A percentile compares a stretch with the other conserved stretches of the same genome.
These are phyloP conservation scores for Candida sanyaensis DNA, from an alignment of 1,139 yeast species.

Conservation along the genomic window DNA sequence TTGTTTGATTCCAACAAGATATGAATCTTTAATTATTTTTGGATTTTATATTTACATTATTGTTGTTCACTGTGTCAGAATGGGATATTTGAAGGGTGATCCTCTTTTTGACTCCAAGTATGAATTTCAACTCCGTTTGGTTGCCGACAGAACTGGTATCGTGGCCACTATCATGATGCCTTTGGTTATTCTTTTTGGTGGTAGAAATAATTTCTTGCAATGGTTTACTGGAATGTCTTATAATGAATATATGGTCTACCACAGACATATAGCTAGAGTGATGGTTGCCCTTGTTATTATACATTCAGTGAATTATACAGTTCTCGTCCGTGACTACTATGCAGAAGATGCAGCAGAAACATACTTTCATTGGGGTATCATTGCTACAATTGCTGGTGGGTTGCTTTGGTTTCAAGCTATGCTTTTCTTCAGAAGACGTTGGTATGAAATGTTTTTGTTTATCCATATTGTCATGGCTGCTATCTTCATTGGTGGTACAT, in stretches of 20 bases:
- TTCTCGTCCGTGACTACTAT: slow-evolving; percentile 19
- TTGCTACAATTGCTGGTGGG: slow-evolving; percentile 35
- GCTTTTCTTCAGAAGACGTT: slow-evolving; percentile 38
- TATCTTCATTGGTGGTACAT: slow-evolving; percentile 43
- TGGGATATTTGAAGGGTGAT: slow-evolving; percentile 22
- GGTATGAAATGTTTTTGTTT: slow-evolving; percentile 46
- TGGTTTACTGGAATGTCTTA: slow-evolving; percentile 42
- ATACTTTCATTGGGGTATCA: slow-evolving; percentile 31
- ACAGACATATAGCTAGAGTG: slow-evolving; percentile 40
- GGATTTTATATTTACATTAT: slow-evolving; percentile 49
- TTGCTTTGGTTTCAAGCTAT: slow-evolving; percentile 40
- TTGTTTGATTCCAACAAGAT: slow-evolving; percentile 27
- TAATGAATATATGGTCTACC: slow-evolving; percentile 36
- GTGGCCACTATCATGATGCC: slow-evolving; percentile 32
- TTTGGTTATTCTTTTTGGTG: slow-evolving; percentile 40
- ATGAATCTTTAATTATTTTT: slow-evolving; percentile 20
- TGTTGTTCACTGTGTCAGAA: slow-evolving; percentile 31
- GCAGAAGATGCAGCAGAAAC: slow-evolving; percentile 16
- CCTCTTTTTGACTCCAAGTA: slow-evolving; percentile 21
- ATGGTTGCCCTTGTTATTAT: slow-evolving; percentile 28
- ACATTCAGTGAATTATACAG: slow-evolving; percentile 43
- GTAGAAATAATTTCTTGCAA: slow-evolving; percentile 43
- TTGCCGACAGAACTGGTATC: slow-evolving; percentile 36
- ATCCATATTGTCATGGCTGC: slow-evolving; percentile 44
- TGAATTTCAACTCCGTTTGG: slow-evolving; percentile 27